Evolutionary conservation across 2,329 filamentous ascomycete genomes (phyloP), one percentile per base, ranked within the genome.

Genomic region (Pseudogymnoascus sp.): DNA sequence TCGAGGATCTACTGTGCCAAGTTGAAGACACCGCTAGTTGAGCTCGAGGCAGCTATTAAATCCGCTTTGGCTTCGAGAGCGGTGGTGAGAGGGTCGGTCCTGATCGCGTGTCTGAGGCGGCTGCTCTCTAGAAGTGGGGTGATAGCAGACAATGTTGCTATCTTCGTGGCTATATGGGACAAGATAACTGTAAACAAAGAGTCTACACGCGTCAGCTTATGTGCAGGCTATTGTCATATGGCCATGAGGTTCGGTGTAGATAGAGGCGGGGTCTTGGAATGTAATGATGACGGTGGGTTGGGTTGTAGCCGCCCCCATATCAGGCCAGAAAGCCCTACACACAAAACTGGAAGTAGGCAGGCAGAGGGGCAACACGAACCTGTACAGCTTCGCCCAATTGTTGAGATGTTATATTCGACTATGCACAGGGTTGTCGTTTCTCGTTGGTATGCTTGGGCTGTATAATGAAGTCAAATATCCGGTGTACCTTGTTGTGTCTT

Each of bases 401-500:
- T 56, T 56, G 50, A 33, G 50, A 56, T 56, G 50, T 33, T 56
- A 56, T 56, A 56, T 56, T 56, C 50, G 50, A 56, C 50, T 56
- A 56, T 56, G 50, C 50, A 56, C 50, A 56, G 50, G 50, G 50
- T 56, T 56, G 50, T 56, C 50, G 50, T 56, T 56, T 56, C 50
- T 56, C 50, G 50, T 56, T 56, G 50, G 50, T 56, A 56, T 56
- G 50, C 28, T 56, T 56, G 50, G 50, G 50, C 28, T 56, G 50
- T 56, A 56, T 56, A 56, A 4, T 56, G 50, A 56, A 56, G 50
- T 56, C 50, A 56, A 56, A 56, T 56, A 56, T 60, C 38, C 59
- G 26, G 59, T 40, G 59, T 60, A 60, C 59, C 59, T 60, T 60
- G 35, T 60, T 60, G 35, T 60, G 59, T 60, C 59, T 60, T 41